These are phyloP conservation scores for Nicotiana rustica DNA, from an alignment of 305 asterid species.

Conservation along the genomic window DNA sequence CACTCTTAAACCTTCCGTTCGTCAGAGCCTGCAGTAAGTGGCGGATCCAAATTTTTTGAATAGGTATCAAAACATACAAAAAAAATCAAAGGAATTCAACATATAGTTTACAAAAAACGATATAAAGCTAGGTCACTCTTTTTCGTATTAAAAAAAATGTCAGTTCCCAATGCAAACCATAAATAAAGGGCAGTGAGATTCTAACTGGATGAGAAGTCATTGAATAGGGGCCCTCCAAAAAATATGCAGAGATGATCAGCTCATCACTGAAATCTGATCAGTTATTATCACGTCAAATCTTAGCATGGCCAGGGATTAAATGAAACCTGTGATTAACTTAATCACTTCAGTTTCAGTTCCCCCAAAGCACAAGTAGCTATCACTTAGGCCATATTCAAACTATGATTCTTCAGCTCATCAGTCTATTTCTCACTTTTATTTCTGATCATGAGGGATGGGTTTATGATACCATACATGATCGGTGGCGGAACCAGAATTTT, in stretches of 20 bases:
- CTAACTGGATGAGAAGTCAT: constrained; percentile 15
- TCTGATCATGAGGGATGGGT: background rate
- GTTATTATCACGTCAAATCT: constrained; percentile 16
- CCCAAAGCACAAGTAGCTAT: background rate
- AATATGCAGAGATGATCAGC: background rate
- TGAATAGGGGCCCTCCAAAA: background rate
- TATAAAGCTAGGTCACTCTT: no score
- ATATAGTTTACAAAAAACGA: no score
- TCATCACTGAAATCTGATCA: background rate
- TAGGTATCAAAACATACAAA: no score
- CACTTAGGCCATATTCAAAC: background rate
- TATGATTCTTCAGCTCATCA: background rate
- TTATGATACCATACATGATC: background rate
- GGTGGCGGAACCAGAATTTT: no score
- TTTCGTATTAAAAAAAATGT: no score
- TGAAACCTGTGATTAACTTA: no score
- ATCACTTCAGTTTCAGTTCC: background rate
- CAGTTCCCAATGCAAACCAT: background rate
- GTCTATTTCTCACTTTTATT: background rate
- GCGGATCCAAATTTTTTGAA: no score
- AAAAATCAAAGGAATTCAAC: no score
- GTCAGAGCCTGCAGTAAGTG: constrained; percentile 57
- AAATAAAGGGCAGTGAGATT: background rate
- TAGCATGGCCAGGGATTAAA: background rate
- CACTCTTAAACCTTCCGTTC: constrained; percentile 71